Evolutionary conservation across 192 early-diverging fungal species (phyloP).

Genomic region (Linnemannia elongata): DNA sequence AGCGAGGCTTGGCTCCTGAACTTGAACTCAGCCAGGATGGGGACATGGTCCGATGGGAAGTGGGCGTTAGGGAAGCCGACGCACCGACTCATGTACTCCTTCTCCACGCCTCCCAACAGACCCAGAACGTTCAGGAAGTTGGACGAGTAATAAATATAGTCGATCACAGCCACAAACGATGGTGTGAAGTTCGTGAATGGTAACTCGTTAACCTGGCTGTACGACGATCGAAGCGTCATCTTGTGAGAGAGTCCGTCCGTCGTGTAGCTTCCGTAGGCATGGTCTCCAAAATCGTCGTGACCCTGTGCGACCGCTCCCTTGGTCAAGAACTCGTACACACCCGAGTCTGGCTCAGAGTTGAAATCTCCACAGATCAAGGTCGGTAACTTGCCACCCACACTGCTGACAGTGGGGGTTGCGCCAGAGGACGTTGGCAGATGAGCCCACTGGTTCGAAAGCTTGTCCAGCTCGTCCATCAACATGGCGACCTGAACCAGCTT

Average conservation of each 20-base stretch:
- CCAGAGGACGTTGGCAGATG: slow-evolving; percentile 16
- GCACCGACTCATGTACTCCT: slow-evolving; percentile 74
- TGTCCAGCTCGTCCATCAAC: slow-evolving; percentile 88
- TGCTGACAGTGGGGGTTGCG: background rate
- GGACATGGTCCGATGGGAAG: slow-evolving; percentile 31
- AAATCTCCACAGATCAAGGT: slow-evolving; percentile 92
- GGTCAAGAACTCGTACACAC: slow-evolving; percentile 90
- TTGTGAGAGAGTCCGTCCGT: slow-evolving; percentile 83
- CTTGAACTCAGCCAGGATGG: slow-evolving; percentile 44
- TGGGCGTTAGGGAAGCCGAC: slow-evolving; percentile 96
- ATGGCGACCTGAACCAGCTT: slow-evolving; percentile 94
- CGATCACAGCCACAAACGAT: slow-evolving; percentile 84
- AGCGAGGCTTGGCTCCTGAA: background rate
- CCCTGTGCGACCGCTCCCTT: slow-evolving; percentile 79
- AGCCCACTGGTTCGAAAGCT: slow-evolving; percentile 65
- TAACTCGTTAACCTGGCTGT: slow-evolving; percentile 77
- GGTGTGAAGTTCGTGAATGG: slow-evolving; percentile 92
- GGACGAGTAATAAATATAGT: slow-evolving; percentile 92
- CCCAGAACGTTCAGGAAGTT: slow-evolving; percentile 80
- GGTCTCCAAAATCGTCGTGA: slow-evolving; percentile 83
- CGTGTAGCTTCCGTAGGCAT: slow-evolving; percentile 87
- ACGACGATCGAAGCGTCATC: slow-evolving; percentile 84
- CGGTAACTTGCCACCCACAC: slow-evolving; percentile 46
- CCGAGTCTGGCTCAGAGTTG: slow-evolving; percentile 89
- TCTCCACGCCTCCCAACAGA: slow-evolving; percentile 84